These are phyloP conservation scores for Ceratocystis diversiconidia DNA, from an alignment of 2,329 filamentous ascomycete genomes.

Conservation along the genomic window DNA sequence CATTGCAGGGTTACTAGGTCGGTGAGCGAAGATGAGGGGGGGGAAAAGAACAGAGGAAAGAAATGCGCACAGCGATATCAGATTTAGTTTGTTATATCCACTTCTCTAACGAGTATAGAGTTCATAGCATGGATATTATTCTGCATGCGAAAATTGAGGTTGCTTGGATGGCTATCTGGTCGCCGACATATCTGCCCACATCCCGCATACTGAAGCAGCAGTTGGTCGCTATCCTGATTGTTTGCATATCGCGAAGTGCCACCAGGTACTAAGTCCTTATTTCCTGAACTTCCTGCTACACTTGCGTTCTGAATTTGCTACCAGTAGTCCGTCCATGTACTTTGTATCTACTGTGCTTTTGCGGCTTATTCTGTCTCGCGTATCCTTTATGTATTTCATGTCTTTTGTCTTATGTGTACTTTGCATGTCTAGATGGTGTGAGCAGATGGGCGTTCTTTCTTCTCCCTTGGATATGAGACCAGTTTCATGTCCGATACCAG, in stretches of 20 bases:
- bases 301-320: too few relatives aligned
- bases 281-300: too few relatives aligned
- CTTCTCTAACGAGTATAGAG: neutral
- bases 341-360: neutral
- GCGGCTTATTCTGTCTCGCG: too few relatives aligned
- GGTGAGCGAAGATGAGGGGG: neutral
- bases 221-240: too few relatives aligned
- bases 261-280: too few relatives aligned
- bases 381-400: neutral
- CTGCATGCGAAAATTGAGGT: too few relatives aligned
- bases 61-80: neutral
- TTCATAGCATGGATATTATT: neutral
- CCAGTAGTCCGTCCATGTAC: too few relatives aligned
- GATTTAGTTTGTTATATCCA: neutral
- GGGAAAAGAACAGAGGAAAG: neutral
- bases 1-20: neutral
- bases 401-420: neutral
- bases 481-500: neutral
- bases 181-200: too few relatives aligned
- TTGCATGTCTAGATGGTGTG: neutral
- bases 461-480: neutral
- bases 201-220: too few relatives aligned
- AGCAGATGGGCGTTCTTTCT: neutral
- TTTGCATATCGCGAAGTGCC: too few relatives aligned
- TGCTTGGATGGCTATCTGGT: too few relatives aligned